Percentiles rank a stretch among this genome's conserved stretches.
phyloP scores from a whole-genome alignment of 139 green algal genomes.

The Ostreobium quekettii region DNA sequence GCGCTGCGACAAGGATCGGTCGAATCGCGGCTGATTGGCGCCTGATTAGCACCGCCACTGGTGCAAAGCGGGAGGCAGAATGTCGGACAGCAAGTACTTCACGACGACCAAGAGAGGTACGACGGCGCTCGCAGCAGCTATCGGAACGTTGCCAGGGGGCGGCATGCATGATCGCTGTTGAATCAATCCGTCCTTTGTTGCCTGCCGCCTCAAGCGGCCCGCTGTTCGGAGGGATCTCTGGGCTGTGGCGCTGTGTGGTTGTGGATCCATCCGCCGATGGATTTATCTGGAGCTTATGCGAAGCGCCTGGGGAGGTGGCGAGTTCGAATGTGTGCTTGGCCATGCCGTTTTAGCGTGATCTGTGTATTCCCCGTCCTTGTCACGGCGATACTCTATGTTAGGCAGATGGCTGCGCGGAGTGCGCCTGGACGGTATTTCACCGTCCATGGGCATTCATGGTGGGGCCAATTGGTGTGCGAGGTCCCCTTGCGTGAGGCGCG shows the following conservation, averaged over 20 bases:
- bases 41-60: too few species aligned
- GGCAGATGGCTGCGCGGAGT: not conserved
- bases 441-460: too few species aligned
- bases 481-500: not conserved
- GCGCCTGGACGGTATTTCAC: too few species aligned
- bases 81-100: slow-evolving; percentile 84
- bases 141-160: too few species aligned
- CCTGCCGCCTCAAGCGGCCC: too few species aligned
- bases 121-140: not conserved
- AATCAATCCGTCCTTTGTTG: not conserved
- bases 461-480: not conserved
- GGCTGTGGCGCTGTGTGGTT: too few species aligned
- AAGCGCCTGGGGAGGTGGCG: too few species aligned
- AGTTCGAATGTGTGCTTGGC: not conserved
- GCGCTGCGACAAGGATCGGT: too few species aligned
- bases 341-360: not conserved
- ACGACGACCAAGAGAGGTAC: slow-evolving; percentile 89
- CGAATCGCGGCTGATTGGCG: too few species aligned
- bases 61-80: slow-evolving; percentile 27
- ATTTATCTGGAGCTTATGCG: too few species aligned
- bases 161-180: not conserved
- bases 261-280: too few species aligned
- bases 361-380: not conserved
- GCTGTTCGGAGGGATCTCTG: too few species aligned
- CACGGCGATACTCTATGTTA: not conserved